Conservation (phyloP, 129 eudicot genomes). For the Lactuca sativa region DNA sequence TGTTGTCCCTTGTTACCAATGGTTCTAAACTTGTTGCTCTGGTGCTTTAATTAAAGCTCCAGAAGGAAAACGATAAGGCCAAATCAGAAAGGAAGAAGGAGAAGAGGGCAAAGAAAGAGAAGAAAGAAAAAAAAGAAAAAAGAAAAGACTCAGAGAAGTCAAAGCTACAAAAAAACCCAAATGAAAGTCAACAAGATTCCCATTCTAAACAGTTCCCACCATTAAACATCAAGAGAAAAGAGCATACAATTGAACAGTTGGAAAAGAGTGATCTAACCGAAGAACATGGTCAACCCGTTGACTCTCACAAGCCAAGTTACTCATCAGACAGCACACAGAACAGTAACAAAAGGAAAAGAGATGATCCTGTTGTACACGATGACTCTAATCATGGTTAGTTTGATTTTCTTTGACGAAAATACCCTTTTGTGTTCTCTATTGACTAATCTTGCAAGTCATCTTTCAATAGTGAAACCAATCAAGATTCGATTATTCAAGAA, state of each 20-base stretch:
- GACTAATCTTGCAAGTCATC: background rate
- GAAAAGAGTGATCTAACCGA: slow-evolving; percentile 51
- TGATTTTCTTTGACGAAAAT: background rate
- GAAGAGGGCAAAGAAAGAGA: slow-evolving; percentile 31
- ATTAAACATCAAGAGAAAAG: background rate
- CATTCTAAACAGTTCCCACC: background rate
- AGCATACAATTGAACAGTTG: background rate
- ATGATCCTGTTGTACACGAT: slow-evolving; percentile 18
- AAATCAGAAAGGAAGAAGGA: slow-evolving; percentile 34
- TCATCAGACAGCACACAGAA: slow-evolving; percentile 61
- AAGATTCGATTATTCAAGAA: slow-evolving; percentile 47
- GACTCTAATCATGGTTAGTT: slow-evolving; percentile 45
- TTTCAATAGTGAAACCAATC: slow-evolving; percentile 13
- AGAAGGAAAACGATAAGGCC: slow-evolving; percentile 38
- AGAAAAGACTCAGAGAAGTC: slow-evolving; percentile 14
- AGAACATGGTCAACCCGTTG: slow-evolving; percentile 46
- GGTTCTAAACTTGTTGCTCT: slow-evolving; percentile 41
- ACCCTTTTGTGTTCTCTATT: background rate
- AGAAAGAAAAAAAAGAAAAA: slow-evolving; percentile 23
- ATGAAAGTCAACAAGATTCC: slow-evolving; percentile 5
- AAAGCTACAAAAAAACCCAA: slow-evolving; percentile 7
- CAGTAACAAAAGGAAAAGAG: slow-evolving; percentile 55
- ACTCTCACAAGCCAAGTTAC: slow-evolving; percentile 35
- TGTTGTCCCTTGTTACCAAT: slow-evolving; percentile 17
- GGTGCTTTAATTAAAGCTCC: slow-evolving; percentile 72